Conservation (phyloP, 306 rosid species). For the Cucumis cinereus region DNA sequence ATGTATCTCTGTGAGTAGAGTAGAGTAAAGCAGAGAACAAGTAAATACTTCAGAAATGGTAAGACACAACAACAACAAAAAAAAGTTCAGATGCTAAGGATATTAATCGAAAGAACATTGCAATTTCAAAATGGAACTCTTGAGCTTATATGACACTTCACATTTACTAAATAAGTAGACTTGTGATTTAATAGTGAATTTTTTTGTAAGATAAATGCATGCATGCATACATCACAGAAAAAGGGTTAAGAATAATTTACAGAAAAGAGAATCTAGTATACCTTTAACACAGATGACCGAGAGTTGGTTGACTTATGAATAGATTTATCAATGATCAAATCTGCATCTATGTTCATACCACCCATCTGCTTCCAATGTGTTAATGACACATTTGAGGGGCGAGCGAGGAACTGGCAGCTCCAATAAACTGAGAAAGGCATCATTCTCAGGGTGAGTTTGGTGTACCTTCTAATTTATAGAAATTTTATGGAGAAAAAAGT, state of each 20-base stretch:
- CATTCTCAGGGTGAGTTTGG: background rate
- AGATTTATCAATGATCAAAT: slow-evolving; percentile 70
- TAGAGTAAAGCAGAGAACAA: slow-evolving; percentile 4
- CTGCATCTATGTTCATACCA: slow-evolving; percentile 70
- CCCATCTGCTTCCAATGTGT: slow-evolving; percentile 95
- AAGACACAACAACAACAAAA: background rate
- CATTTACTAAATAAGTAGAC: background rate
- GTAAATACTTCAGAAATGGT: background rate
- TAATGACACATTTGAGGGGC: slow-evolving; percentile 63
- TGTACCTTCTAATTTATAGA: background rate
- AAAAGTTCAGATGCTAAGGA: background rate
- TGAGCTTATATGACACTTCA: background rate
- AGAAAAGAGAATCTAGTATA: slow-evolving; percentile 10
- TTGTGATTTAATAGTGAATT: background rate
- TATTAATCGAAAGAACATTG: background rate
- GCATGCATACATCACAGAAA: background rate
- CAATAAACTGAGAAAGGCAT: slow-evolving; percentile 54
- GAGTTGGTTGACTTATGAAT: slow-evolving; percentile 80
- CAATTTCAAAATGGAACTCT: slow-evolving; percentile 5
- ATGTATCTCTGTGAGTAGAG: slow-evolving; percentile 67
- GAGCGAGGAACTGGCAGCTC: slow-evolving; percentile 93
- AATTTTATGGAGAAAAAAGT: too few relatives aligned
- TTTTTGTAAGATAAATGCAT: background rate
- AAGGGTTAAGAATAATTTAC: background rate
- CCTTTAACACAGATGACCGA: slow-evolving; percentile 86